Evolutionary conservation across 1,139 yeast species (phyloP), one percentile per base, ranked within the genome.

Genomic region (Scheffersomyces segobiensis): DNA sequence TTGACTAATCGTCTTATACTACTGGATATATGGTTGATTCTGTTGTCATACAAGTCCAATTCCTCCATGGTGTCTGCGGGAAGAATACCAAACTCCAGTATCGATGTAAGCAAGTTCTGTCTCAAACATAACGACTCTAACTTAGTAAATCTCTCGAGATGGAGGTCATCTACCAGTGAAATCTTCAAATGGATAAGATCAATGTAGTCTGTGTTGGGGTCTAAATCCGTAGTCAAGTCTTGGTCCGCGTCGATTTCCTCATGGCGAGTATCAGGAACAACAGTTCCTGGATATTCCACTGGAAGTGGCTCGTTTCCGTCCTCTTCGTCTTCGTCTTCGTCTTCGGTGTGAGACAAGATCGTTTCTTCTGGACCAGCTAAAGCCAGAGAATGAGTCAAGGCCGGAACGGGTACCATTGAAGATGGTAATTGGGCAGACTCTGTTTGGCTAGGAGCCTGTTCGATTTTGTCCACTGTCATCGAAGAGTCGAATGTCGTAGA

Each of bases 21-120:
- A 59, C 84, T 81, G 18, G 95, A 89, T 56, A 95, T 91, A 69
- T 93, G 98, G 62, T 89, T 87, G 64, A 96, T 89, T 65, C 97
- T 79, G 74, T 96, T 96, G 73, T 96, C 99, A 70, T 96, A 96
- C 48, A 93, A 80, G 71, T 95, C 99, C 62, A 96, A 77, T 63
- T 93, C 97, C 64, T 86, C 91, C 65, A 95, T 67, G 0, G 79
- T 79, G 0, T 81, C 85, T 20, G 68, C 71, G 1, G 81, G 79
- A 21, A 93, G 71, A 2, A 80, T 84, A 61, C 88, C 91, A 17
- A 93, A 79, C 17, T 87, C 96, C 53, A 87, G 84, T 54, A 93
- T 81, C 20, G 90, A 85, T 46, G 91, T 87, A 52, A 96, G 78
- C 61, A 92, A 77, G 71, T 96, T 96, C 69, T 93, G 97, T 67